Base-by-base conservation (phyloP, 129 eudicot genomes). In the Flaveria linearis region DNA sequence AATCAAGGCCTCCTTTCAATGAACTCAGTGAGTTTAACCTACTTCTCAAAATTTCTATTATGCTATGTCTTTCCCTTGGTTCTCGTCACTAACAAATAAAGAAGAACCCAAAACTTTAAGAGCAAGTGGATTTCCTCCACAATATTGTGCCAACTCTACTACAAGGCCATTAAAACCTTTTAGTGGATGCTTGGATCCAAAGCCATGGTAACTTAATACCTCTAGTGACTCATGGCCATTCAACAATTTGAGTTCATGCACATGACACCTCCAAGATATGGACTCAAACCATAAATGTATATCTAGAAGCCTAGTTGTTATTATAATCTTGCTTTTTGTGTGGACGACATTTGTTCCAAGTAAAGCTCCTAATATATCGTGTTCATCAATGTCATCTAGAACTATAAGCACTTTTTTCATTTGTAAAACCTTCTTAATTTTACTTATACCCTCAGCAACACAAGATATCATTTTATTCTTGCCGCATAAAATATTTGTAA, bases 191-290 rank as follows among this genome's bases (percentile, higher is more conserved):
- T 39, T 78, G 56, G 81, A 33, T 49, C 80, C 77, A 62, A 83
- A 83, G 30, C 82, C 87, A 72, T 80, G 78, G 36, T 75, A 76
- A 72, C 84, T 42, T 16, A 84, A 80, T n/a, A 80, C 53, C 74
- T 76, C 73, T 41, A 80, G 16, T 10, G 82, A 76, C 55, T 80
- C 82, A 33, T 70, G 25, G 11, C n/a, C 17, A 11, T 51, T 9
- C 10, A 83, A 64, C 4, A 39, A 45, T 30, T 61, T 3, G 43
- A 79, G 81, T 50, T 41, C 41, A 7, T 62, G 39, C 14, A 56
- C 52, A 22, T 3, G n/a, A 10, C 70, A 74, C 3, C 25, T 61
- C 28, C 25, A 42, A 16, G 68, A 74, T 15, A 26, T 74, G 69
- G 58, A 43, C 30, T 2, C 28, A 0, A 26, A 41, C 60, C 68